Conservation (phyloP, 2,329 filamentous ascomycete genomes). For the Colletotrichum sojae region DNA sequence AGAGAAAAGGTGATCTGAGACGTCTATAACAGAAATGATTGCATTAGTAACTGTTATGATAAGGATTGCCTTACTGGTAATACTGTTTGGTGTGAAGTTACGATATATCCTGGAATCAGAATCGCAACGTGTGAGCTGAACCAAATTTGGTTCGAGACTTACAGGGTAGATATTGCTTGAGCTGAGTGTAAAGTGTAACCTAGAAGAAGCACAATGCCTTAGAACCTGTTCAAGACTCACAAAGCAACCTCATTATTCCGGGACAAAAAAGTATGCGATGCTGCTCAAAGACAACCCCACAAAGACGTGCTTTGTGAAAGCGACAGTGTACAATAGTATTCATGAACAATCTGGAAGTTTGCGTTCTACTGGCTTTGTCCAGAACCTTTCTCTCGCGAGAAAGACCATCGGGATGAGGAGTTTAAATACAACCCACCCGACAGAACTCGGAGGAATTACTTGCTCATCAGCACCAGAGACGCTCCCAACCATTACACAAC, state of each 20-base stretch:
- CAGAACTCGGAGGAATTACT: background rate
- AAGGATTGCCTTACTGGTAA: too few relatives aligned
- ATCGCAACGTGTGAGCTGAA: too few relatives aligned
- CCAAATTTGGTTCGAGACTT: too few relatives aligned
- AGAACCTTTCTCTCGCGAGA: background rate
- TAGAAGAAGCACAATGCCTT: background rate
- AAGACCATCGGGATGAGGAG: background rate
- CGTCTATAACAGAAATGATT: too few relatives aligned
- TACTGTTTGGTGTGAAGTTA: too few relatives aligned
- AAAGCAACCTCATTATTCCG: background rate
- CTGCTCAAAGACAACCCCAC: background rate
- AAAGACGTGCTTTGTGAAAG: background rate
- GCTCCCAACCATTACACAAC: background rate
- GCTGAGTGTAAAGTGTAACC: background rate
- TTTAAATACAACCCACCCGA: conserved; percentile 3
- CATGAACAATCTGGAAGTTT: background rate
- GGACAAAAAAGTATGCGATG: background rate
- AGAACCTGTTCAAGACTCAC: background rate
- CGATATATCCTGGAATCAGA: too few relatives aligned
- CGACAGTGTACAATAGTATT: background rate
- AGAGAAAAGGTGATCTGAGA: too few relatives aligned
- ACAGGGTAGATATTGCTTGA: background rate
- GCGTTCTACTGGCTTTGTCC: background rate
- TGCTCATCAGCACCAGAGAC: background rate
- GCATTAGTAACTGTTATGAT: too few relatives aligned